These are phyloP conservation scores for Annulohypoxylon bovei DNA, from an alignment of 495 filamentous ascomycete species.

Conservation along the genomic window DNA sequence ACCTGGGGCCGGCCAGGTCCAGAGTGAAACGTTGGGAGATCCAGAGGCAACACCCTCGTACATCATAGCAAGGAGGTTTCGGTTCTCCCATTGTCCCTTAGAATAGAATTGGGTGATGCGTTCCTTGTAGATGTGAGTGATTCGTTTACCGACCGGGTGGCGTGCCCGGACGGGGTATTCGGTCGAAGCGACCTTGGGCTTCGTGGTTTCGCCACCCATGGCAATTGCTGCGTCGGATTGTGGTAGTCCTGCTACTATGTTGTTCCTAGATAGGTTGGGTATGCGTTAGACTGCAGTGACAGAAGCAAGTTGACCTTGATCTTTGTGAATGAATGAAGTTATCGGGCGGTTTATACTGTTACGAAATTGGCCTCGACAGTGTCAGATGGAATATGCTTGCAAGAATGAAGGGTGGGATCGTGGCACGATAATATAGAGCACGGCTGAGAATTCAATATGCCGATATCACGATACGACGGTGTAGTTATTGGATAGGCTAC, in stretches of 20 bases:
- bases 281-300: slow-evolving; percentile 16
- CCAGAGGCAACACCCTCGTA: slow-evolving; percentile 77
- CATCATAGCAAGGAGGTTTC: slow-evolving; percentile 82
- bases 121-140: slow-evolving; percentile 85
- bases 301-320: background rate
- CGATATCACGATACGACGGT: slow-evolving; percentile 7
- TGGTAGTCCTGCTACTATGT: background rate
- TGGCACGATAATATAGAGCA: slow-evolving; percentile 10
- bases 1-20: slow-evolving; percentile 83
- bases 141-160: slow-evolving; percentile 77
- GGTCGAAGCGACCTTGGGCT: slow-evolving; percentile 45
- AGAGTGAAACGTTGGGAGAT: slow-evolving; percentile 81
- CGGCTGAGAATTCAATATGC: slow-evolving; percentile 10
- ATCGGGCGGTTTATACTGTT: background rate
- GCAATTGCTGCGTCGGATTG: slow-evolving; percentile 10
- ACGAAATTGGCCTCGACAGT: slow-evolving; percentile 6
- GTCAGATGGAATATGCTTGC: slow-evolving; percentile 3
- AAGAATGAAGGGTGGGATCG: slow-evolving; percentile 15
- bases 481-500: slow-evolving; percentile 5
- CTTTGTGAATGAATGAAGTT: background rate
- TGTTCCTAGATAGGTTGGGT: slow-evolving; percentile 4
- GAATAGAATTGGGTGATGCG: slow-evolving; percentile 83
- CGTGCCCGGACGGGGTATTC: slow-evolving; percentile 59
- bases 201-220: slow-evolving; percentile 55
- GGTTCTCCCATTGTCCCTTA: slow-evolving; percentile 79